phyloP scores from a whole-genome alignment of 2,329 filamentous ascomycete species.

The Ramularia endophylla region DNA sequence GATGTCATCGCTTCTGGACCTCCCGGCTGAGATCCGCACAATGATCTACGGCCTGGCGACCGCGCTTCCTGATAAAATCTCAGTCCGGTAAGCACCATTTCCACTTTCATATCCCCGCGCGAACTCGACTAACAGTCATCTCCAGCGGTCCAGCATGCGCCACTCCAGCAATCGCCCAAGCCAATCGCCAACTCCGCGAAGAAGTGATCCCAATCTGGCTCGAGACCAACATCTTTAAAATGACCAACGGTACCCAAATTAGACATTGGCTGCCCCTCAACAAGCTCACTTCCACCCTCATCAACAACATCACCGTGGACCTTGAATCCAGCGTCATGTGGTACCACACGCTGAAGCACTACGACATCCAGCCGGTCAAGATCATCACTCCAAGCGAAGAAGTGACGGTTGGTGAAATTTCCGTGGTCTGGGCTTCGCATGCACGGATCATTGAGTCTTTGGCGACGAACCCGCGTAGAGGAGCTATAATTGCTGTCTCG shows the following conservation, averaged over 20 bases:
- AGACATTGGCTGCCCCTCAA: not conserved
- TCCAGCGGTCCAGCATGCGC: too few species aligned
- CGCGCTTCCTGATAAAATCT: not conserved
- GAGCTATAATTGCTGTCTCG: not conserved
- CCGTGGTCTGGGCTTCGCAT: slow-evolving; percentile 2
- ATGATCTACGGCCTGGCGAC: slow-evolving; percentile 4
- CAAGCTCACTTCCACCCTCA: not conserved
- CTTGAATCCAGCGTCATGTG: not conserved
- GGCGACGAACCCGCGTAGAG: not conserved
- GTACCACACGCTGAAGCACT: slow-evolving; percentile 1
- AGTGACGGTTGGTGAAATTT: not conserved
- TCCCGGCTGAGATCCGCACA: slow-evolving; percentile 4
- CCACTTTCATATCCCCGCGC: too few species aligned
- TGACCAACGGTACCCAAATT: not conserved
- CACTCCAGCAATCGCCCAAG: not conserved
- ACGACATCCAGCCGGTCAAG: not conserved
- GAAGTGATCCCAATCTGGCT: slow-evolving; percentile 5
- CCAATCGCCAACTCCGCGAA: slow-evolving; percentile 4
- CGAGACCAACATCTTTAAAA: slow-evolving; percentile 2
- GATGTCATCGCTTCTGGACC: too few species aligned
- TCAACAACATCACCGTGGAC: slow-evolving; percentile 1
- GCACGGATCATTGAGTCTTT: not conserved
- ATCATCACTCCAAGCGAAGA: not conserved
- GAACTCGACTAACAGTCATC: too few species aligned
- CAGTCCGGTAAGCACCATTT: slow-evolving; percentile 1